These are phyloP conservation scores for Heteromeles arbutifolia DNA, from an alignment of 306 rosid genomes.

Conservation along the genomic window DNA sequence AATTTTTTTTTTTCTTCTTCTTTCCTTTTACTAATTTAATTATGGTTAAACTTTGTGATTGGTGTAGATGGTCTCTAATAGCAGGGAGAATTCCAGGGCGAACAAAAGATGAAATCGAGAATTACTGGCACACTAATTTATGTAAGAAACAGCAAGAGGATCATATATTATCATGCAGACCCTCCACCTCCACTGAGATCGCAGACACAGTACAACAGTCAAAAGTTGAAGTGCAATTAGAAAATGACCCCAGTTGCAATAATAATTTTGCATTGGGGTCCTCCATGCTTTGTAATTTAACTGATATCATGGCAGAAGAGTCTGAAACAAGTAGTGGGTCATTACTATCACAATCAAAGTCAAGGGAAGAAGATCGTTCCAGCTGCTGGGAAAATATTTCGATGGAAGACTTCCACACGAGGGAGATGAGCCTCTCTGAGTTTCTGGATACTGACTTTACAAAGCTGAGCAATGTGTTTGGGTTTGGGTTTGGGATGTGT, in stretches of 20 bases:
- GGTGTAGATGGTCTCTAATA: slow-evolving; percentile 31
- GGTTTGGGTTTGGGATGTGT: background rate
- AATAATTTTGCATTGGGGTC: background rate
- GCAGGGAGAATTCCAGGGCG: slow-evolving; percentile 44
- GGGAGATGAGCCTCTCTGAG: slow-evolving; percentile 5
- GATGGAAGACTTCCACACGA: slow-evolving; percentile 6
- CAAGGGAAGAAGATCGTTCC: background rate
- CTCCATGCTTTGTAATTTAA: background rate
- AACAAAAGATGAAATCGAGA: slow-evolving; percentile 39
- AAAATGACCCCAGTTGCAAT: too few relatives aligned
- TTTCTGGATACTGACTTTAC: slow-evolving; percentile 6
- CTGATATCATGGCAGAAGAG: background rate
- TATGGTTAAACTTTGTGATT: background rate
- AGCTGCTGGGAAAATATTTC: background rate
- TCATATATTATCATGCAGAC: background rate
- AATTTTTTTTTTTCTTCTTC: too few relatives aligned
- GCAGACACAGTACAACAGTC: background rate
- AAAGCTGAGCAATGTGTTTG: background rate
- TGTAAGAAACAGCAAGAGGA: background rate
- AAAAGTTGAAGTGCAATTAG: background rate
- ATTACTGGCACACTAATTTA: slow-evolving; percentile 29
- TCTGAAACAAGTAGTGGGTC: background rate
- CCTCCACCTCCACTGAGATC: background rate
- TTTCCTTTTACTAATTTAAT: background rate
- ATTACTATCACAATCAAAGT: background rate